Conservation (phyloP, 352 stramenopile genomes). For the Blastocystis sp. region DNA sequence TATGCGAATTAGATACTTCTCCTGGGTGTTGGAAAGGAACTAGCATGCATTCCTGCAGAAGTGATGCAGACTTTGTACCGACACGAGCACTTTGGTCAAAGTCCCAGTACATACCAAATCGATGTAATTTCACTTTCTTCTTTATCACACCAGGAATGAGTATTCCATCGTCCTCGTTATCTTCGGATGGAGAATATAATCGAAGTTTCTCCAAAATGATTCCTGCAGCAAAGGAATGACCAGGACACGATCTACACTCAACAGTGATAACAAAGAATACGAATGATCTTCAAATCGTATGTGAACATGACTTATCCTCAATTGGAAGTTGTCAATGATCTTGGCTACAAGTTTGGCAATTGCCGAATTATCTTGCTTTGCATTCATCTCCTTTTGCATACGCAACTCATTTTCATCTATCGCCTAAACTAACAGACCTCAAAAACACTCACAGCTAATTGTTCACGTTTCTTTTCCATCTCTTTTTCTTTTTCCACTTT, state of each 20-base stretch:
- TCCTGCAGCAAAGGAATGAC: slow-evolving; percentile 15
- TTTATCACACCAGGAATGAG: slow-evolving; percentile 43
- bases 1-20: background rate
- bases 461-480: slow-evolving; percentile 27
- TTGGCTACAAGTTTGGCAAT: slow-evolving; percentile 20
- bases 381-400: slow-evolving; percentile 16
- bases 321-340: slow-evolving; percentile 67
- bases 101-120: slow-evolving; percentile 65
- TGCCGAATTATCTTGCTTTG: slow-evolving; percentile 40
- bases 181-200: slow-evolving; percentile 13
- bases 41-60: slow-evolving; percentile 3
- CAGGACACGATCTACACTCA: slow-evolving; percentile 2
- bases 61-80: background rate
- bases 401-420: slow-evolving; percentile 53
- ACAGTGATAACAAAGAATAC: background rate
- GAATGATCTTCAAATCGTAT: slow-evolving; percentile 65
- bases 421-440: background rate
- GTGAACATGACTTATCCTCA: slow-evolving; percentile 52
- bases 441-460: slow-evolving; percentile 7
- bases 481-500: background rate
- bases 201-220: slow-evolving; percentile 60
- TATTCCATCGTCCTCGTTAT: background rate
- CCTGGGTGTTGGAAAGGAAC: slow-evolving; percentile 1
- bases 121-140: slow-evolving; percentile 34
- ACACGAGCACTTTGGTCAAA: slow-evolving; percentile 13